Conservation (phyloP, 108 stramenopile species). For the Nitzschia sp. region DNA sequence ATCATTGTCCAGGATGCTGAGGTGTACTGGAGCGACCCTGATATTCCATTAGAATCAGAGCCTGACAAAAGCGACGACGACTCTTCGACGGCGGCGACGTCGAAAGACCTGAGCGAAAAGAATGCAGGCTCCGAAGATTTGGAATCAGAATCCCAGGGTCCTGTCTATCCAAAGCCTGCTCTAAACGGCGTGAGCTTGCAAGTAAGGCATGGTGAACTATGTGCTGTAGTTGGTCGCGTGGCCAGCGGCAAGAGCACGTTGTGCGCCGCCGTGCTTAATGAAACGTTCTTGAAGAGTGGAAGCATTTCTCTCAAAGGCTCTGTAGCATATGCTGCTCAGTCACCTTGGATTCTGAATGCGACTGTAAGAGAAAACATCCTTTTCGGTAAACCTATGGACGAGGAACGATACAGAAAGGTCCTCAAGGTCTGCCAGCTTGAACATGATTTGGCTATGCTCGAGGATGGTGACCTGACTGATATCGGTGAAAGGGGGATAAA, state of each 20-base stretch:
- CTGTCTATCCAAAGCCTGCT: conserved; percentile 51
- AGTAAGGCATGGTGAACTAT: conserved; percentile 67
- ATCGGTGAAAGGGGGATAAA: conserved; percentile 96
- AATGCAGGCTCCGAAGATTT: background rate
- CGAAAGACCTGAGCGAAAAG: background rate
- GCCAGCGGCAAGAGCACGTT: conserved; percentile 83
- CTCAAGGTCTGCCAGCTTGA: conserved; percentile 74
- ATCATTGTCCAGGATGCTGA: conserved; percentile 57
- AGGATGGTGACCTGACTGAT: conserved; percentile 84
- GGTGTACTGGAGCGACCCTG: conserved; percentile 69
- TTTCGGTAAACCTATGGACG: conserved; percentile 80
- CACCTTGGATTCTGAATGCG: conserved; percentile 92
- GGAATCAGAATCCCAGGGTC: conserved; percentile 13
- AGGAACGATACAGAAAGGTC: conserved; percentile 73
- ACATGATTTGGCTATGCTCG: conserved; percentile 72
- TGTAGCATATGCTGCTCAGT: conserved; percentile 86
- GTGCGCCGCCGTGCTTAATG: conserved; percentile 73
- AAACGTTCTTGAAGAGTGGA: conserved; percentile 61
- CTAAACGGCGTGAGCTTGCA: conserved; percentile 40
- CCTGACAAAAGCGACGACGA: conserved; percentile 22
- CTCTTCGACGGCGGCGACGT: background rate
- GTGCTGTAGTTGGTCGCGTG: conserved; percentile 85
- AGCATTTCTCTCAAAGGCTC: conserved; percentile 48
- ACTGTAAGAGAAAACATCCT: conserved; percentile 93
- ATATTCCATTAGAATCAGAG: conserved; percentile 38